These are phyloP conservation scores for Taphrina deformans DNA, from an alignment of 1,139 yeast genomes.

Conservation along the genomic window DNA sequence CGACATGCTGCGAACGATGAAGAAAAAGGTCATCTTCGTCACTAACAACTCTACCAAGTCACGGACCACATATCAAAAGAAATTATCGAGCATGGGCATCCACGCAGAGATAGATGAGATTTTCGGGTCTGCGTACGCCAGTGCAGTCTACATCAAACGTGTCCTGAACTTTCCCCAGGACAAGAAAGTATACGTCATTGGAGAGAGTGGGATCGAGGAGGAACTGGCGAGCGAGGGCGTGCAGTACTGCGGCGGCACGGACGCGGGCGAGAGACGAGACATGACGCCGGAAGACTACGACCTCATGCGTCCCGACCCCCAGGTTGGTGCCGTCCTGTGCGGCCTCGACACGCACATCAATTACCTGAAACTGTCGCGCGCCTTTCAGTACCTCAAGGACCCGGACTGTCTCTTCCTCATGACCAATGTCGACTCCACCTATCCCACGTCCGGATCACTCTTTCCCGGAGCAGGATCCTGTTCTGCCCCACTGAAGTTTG, in stretches of 20 bases:
- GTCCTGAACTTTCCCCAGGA: constrained; percentile 68
- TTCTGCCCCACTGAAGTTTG: constrained; percentile 72
- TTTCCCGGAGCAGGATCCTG: constrained; percentile 95
- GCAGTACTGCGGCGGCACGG: constrained; percentile 72
- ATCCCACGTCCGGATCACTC: constrained; percentile 80
- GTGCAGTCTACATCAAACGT: constrained; percentile 80
- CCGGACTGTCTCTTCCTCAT: constrained; percentile 77
- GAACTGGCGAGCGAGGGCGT: constrained; percentile 72
- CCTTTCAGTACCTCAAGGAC: constrained; percentile 75
- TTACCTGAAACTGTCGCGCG: constrained; percentile 76
- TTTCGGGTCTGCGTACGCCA: constrained; percentile 88
- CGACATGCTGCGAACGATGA: constrained; percentile 53
- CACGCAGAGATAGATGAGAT: constrained; percentile 56
- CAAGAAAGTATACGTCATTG: constrained; percentile 82
- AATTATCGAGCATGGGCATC: constrained; percentile 75
- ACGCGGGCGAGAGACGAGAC: constrained; percentile 43
- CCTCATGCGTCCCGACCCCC: constrained; percentile 56
- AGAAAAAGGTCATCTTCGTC: constrained; percentile 78
- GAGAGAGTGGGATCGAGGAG: constrained; percentile 75
- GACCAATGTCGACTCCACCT: constrained; percentile 93
- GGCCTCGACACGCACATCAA: constrained; percentile 77
- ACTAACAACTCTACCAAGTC: constrained; percentile 95
- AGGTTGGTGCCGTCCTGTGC: constrained; percentile 83
- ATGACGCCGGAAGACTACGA: constrained; percentile 40
- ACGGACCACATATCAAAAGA: constrained; percentile 68